Percentiles rank a stretch among this genome's conserved stretches.
Evolutionary conservation across 345 rosid genomes (phyloP).

Genomic region (Gossypium longicalyx): DNA sequence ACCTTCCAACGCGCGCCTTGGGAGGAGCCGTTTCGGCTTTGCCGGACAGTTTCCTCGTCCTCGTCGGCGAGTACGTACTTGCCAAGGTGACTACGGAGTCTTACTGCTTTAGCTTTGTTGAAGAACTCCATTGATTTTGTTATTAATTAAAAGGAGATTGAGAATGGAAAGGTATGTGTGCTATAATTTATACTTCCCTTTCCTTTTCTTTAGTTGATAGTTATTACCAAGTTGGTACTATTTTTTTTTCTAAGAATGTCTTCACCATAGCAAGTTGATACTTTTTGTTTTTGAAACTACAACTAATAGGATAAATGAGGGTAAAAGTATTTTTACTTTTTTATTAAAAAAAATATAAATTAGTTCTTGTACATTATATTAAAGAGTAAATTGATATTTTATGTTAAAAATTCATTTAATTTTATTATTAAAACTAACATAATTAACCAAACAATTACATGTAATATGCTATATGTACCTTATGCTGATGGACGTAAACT

Average conservation of each 20-base stretch:
- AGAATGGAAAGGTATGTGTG: neutral
- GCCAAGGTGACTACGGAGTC: constrained; percentile 74
- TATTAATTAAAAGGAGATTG: neutral
- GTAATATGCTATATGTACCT: too few species aligned
- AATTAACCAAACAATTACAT: too few species aligned
- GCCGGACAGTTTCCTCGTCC: constrained; percentile 53
- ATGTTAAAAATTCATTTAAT: too few species aligned
- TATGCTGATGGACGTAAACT: accelerated
- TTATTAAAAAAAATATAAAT: too few species aligned
- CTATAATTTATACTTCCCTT: neutral
- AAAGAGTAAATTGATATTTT: too few species aligned
- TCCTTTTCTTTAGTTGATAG: neutral
- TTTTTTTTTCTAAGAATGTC: neutral
- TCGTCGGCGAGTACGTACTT: constrained; percentile 66
- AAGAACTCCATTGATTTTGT: constrained; percentile 54
- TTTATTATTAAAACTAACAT: too few species aligned
- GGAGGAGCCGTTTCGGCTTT: constrained; percentile 52
- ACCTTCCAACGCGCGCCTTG: constrained; percentile 64
- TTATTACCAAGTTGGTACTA: neutral
- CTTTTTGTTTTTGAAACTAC: too few species aligned
- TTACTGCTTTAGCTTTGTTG: constrained; percentile 51
- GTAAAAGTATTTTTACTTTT: too few species aligned
- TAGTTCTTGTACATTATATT: too few species aligned
- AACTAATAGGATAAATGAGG: too few species aligned
- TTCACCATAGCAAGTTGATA: too few species aligned